Base-by-base conservation (phyloP, 306 rosid species). In the Corylus heterophylla region DNA sequence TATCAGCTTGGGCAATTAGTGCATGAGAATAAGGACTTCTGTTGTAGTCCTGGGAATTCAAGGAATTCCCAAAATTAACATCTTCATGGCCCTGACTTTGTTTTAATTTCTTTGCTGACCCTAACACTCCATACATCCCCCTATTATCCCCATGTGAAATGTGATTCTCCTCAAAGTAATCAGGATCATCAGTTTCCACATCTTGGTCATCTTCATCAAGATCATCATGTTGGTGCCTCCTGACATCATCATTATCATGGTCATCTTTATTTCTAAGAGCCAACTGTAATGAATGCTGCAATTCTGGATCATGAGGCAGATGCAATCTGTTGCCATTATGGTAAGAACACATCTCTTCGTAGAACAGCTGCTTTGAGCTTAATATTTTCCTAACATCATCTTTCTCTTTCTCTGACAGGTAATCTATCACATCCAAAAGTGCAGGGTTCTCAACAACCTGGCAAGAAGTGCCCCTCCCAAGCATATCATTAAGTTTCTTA, bases 301-400 rank as follows among this genome's bases (percentile, higher is more conserved):
- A 86, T 50, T 89, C 92, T 16, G 84, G 92, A 84, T 94, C 98
- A 22, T 86, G 98, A 75, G 98, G 97, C 78, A 94, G 88, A 86
- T 94, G 97, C 81, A 94, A 82, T 64, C 97, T 89, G 83, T 94
- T 94, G 4, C 88, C 77, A 80, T 94, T 92, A 86, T 92, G 97
- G 78, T 94, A 94, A 22, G 97, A 94, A 75, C 98, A 94, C 98
- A 92, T 94, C 82, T 92, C 97, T 85, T 94, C 94, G 42, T 94
- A 94, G 79, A 92, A 94, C 16, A 94, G 77, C 39, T 94, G 97
- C 87, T 92, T 94, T 2, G 98, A 94, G 93, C 90, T 89, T 47
- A 94, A 83, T 72, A 89, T 92, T 75, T 92, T 94, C 58, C 94
- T 80, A 66, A 92, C 93, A 45, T 92, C 93, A 0, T 94, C 97